Percentiles rank a stretch among this genome's conserved stretches.
These are phyloP conservation scores for Hysterangium stoloniferum DNA, from an alignment of 768 basidiomycete genomes.

Conservation along the genomic window DNA sequence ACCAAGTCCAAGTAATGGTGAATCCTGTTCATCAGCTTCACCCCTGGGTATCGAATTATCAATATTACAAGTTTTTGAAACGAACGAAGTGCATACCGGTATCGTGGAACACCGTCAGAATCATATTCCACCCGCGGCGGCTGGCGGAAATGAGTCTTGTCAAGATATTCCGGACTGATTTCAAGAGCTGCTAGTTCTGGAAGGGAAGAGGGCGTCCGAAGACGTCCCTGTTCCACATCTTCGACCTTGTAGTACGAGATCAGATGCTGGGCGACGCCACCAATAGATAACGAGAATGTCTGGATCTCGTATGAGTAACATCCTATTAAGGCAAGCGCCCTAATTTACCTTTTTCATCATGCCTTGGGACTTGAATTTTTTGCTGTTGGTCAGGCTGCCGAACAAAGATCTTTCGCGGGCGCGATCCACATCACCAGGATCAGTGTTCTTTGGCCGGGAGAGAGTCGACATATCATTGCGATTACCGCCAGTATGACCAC, in stretches of 20 bases:
- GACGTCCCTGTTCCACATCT: slow-evolving; percentile 82
- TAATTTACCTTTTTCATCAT: slow-evolving; percentile 90
- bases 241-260: slow-evolving; percentile 93
- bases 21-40: slow-evolving; percentile 65
- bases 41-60: slow-evolving; percentile 33
- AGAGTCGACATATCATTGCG: slow-evolving; percentile 37
- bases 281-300: slow-evolving; percentile 88
- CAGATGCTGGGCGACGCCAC: slow-evolving; percentile 81
- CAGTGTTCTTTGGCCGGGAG: slow-evolving; percentile 52
- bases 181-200: slow-evolving; percentile 82
- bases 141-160: slow-evolving; percentile 85
- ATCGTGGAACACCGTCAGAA: slow-evolving; percentile 72
- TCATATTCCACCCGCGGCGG: slow-evolving; percentile 86
- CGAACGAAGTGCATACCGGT: slow-evolving; percentile 29
- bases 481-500: not conserved
- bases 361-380: slow-evolving; percentile 89
- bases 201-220: slow-evolving; percentile 80
- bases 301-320: slow-evolving; percentile 24
- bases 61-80: not conserved
- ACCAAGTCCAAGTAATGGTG: slow-evolving; percentile 37
- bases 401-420: slow-evolving; percentile 75
- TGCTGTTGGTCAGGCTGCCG: slow-evolving; percentile 86
- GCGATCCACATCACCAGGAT: slow-evolving; percentile 47
- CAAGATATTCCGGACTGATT: slow-evolving; percentile 81
- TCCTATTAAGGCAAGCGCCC: not conserved